Base-by-base conservation (phyloP, 2,329 filamentous ascomycete species). In the Gremmenia infestans region DNA sequence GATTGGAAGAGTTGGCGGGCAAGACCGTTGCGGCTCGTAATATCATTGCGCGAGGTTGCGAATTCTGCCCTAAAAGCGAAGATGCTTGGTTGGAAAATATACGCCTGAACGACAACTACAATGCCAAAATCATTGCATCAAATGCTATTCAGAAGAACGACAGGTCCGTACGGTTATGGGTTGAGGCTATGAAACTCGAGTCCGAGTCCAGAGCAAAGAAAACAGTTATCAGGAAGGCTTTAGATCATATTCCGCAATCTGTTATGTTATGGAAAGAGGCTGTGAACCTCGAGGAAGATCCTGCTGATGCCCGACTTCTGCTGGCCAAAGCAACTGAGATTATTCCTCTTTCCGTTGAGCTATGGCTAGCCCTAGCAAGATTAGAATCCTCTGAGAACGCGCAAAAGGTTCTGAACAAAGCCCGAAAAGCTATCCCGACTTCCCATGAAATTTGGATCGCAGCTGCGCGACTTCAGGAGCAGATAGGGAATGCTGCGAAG, bases 261-360 rank as follows among this genome's bases (percentile, higher is more conserved):
- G 94, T 97, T 48, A 87, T 89, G 43, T 81, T 99, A n/a, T 99
- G 94, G 94, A 99, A 97, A 70, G 91, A 95, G 70, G 88, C 93
- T 5, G 93, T 99, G 60, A 97, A 97, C 65, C 76, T 97, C 54
- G 94, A 97, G 68, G 93, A 97, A 67, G 88, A 96, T 64, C 83
- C 88, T 0, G 88, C 87, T 32, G 91, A 97, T 74, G 95, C 95
- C 4, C 86, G 87, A 60, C 77, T 99, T 54, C 79, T 99, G 53
- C 82, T 99, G 48, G 92, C 91, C 48, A 97, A 97, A 73, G 95
- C 95, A 0, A 96, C 92, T 0, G 92, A 99, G 66, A 88, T 97
- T 56, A 96, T 99, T 54, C 93, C 93, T 0, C 78, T 95, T 6
- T 96, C 93, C 0, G 87, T 97, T 39, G 95, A 99, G 69, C 76